Conservation (phyloP, 2,329 filamentous ascomycete species). For the Dothideomycetes sp. region DNA sequence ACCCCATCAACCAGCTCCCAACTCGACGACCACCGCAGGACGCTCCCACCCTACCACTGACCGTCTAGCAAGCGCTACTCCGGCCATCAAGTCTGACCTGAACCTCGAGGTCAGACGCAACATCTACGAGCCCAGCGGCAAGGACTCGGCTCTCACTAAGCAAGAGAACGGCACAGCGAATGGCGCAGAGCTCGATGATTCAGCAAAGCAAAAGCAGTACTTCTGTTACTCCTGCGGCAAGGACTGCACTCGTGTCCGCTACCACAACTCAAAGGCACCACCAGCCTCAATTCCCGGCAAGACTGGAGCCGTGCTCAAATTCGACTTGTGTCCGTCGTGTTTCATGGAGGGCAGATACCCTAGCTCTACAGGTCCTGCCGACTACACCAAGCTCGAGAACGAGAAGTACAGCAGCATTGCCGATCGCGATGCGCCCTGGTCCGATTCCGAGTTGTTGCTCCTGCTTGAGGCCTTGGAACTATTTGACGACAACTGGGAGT, state of each 20-base stretch:
- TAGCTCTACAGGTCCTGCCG: constrained; percentile 63
- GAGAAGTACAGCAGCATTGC: constrained; percentile 68
- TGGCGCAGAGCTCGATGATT: constrained; percentile 51
- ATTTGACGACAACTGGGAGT: constrained; percentile 92
- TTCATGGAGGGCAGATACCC: constrained; percentile 79
- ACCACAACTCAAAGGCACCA: constrained; percentile 58
- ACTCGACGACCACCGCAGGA: constrained; percentile 52
- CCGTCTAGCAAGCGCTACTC: constrained; percentile 53
- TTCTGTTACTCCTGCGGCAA: constrained; percentile 88
- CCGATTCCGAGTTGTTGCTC: constrained; percentile 78
- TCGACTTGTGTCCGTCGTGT: constrained; percentile 86
- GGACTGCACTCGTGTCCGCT: constrained; percentile 69
- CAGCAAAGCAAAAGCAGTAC: constrained; percentile 54
- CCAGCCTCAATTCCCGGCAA: constrained; percentile 34
- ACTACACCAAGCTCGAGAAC: constrained; percentile 86
- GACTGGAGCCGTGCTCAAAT: constrained; percentile 57
- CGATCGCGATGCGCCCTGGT: constrained; percentile 83
- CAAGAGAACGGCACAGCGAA: constrained; percentile 58
- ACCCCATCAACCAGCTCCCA: constrained; percentile 84
- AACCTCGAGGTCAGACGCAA: constrained; percentile 92
- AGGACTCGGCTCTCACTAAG: constrained; percentile 61
- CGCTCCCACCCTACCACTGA: constrained; percentile 62
- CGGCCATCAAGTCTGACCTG: constrained; percentile 65
- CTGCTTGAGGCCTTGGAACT: constrained; percentile 84
- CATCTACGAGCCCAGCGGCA: constrained; percentile 86